These are phyloP conservation scores for Aspergillus sergii DNA, from an alignment of 2,329 filamentous ascomycete genomes.

Conservation along the genomic window DNA sequence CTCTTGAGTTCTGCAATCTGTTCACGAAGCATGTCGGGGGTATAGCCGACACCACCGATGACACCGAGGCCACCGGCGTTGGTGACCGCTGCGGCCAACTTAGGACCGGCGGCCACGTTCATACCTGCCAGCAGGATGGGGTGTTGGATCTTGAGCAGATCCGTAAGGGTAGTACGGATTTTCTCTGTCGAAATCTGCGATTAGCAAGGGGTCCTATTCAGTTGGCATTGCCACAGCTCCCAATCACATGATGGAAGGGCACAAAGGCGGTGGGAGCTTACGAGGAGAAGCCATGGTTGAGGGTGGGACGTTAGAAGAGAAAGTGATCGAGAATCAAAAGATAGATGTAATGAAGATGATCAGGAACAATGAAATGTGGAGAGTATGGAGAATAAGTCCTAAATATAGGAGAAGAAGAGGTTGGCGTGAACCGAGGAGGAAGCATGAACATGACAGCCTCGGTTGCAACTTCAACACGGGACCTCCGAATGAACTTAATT, in stretches of 20 bases:
- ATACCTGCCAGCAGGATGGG: constrained; percentile 94
- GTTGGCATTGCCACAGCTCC: constrained; percentile 19
- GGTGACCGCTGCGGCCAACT: constrained; percentile 93
- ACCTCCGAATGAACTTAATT: background rate
- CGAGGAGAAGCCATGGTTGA: constrained; percentile 74
- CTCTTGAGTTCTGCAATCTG: constrained; percentile 91
- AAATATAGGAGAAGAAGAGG: constrained; percentile 4
- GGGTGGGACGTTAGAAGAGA: constrained; percentile 11
- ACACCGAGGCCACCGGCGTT: constrained; percentile 97
- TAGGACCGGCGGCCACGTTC: constrained; percentile 97
- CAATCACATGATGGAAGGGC: constrained; percentile 16
- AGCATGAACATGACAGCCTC: constrained; percentile 3
- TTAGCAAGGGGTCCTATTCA: constrained; percentile 24
- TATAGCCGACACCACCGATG: constrained; percentile 89
- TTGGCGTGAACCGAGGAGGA: background rate
- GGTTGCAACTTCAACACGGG: constrained; percentile 2
- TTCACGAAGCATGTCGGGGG: constrained; percentile 93
- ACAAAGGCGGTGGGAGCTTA: constrained; percentile 51
- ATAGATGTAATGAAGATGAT: constrained; percentile 3
- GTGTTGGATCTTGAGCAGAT: constrained; percentile 97
- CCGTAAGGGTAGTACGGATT: constrained; percentile 88
- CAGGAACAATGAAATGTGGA: constrained; percentile 1
- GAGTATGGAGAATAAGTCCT: background rate
- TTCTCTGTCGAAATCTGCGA: constrained; percentile 61
- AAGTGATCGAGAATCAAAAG: constrained; percentile 7